These are phyloP conservation scores for Aplosporella prunicola DNA, from an alignment of 2,329 filamentous ascomycete genomes.

Conservation along the genomic window DNA sequence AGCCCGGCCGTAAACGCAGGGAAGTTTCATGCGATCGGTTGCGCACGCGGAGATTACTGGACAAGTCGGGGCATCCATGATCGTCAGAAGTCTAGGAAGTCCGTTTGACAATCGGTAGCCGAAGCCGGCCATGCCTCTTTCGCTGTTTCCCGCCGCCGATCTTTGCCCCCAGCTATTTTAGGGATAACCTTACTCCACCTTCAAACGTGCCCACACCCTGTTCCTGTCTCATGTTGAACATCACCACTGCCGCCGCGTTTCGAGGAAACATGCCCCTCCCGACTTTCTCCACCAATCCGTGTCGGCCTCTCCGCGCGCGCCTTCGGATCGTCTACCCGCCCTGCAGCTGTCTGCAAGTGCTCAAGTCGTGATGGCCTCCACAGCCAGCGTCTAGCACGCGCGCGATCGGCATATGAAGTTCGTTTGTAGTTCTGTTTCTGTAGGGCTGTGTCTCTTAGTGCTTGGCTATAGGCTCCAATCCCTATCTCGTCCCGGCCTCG, in stretches of 20 bases:
- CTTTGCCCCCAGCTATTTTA: no score
- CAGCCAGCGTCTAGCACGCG: background rate
- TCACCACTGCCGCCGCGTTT: no score
- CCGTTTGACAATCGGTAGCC: background rate
- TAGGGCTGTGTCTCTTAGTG: no score
- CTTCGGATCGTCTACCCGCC: no score
- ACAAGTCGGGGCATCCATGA: background rate
- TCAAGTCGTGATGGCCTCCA: background rate
- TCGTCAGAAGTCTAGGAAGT: background rate
- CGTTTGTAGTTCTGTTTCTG: no score
- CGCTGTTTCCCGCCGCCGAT: no score
- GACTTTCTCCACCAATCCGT: no score
- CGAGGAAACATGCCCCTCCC: no score
- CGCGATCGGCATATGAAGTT: no score
- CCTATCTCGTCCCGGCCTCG: background rate
- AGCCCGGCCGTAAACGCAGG: background rate
- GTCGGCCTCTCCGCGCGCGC: no score
- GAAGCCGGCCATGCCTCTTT: no score
- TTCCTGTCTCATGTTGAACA: constrained; percentile 5
- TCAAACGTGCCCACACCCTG: constrained; percentile 2
- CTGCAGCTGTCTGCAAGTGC: background rate
- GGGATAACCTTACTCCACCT: no score
- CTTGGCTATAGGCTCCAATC: constrained; percentile 1
- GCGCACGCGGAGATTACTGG: constrained; percentile 7
- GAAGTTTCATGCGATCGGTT: constrained; percentile 9